These are phyloP conservation scores for Helotiales sp. DNA, from an alignment of 2,329 filamentous ascomycete species.

Conservation along the genomic window DNA sequence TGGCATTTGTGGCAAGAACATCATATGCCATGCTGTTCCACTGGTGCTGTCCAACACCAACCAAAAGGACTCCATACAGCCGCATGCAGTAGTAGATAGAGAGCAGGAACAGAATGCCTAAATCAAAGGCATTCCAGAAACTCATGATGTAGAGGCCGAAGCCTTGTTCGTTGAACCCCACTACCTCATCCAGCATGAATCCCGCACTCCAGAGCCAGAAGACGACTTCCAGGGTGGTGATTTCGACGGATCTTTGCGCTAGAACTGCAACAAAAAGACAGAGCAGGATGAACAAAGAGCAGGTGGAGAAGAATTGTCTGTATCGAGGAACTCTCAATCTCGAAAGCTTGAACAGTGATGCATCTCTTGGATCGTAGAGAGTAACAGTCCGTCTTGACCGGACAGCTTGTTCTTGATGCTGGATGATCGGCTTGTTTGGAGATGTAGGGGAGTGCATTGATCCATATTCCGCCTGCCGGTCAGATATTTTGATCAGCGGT, in stretches of 20 bases:
- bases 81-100: slow-evolving; percentile 90
- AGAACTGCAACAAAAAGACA: slow-evolving; percentile 86
- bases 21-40: slow-evolving; percentile 90
- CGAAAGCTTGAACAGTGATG: slow-evolving; percentile 90
- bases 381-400: slow-evolving; percentile 67
- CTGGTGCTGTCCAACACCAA: slow-evolving; percentile 68
- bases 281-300: slow-evolving; percentile 84
- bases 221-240: slow-evolving; percentile 82
- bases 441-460: slow-evolving; percentile 36
- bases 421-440: slow-evolving; percentile 31
- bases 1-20: slow-evolving; percentile 88
- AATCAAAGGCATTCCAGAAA: slow-evolving; percentile 95
- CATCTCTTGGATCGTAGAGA: slow-evolving; percentile 87
- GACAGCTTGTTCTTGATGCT: slow-evolving; percentile 21
- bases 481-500: slow-evolving; percentile 34
- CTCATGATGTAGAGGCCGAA: slow-evolving; percentile 97
- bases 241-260: slow-evolving; percentile 73
- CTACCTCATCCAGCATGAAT: slow-evolving; percentile 95
- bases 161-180: slow-evolving; percentile 95
- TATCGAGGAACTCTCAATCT: slow-evolving; percentile 90
- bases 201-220: slow-evolving; percentile 99
- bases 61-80: slow-evolving; percentile 83
- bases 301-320: slow-evolving; percentile 84
- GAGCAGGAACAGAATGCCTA: slow-evolving; percentile 85
- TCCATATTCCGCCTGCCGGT: slow-evolving; percentile 46